A percentile compares a stretch with the other conserved stretches of the same genome.
These are phyloP conservation scores for Saccharomyces pastorianus DNA, from an alignment of 1,139 yeast species.

Conservation along the genomic window DNA sequence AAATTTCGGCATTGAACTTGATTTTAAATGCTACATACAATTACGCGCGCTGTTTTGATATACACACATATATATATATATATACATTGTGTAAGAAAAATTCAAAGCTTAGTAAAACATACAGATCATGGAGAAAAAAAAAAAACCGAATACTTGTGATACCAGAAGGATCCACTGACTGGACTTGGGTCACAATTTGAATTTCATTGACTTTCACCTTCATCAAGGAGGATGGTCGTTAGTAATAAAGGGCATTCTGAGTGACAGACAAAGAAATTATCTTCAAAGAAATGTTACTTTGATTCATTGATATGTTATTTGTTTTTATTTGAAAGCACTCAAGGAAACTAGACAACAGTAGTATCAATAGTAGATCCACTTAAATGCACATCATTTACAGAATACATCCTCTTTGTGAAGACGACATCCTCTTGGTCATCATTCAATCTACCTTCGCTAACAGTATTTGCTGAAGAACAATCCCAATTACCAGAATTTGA, in stretches of 20 bases:
- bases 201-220: no score
- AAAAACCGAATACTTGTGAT: no score
- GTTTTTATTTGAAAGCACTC: background rate
- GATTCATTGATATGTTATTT: background rate
- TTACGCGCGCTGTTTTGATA: no score
- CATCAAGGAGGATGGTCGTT: no score
- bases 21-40: no score
- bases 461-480: slow-evolving; percentile 1
- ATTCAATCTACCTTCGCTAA: slow-evolving; percentile 1
- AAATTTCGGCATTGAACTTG: no score
- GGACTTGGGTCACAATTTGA: no score
- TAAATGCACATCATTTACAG: background rate
- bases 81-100: no score
- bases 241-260: background rate
- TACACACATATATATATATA: no score
- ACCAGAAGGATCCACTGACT: no score
- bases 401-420: background rate
- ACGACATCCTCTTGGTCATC: background rate
- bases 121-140: no score
- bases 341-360: background rate
- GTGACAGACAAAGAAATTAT: background rate
- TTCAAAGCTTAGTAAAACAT: no score
- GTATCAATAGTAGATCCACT: background rate
- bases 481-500: slow-evolving; percentile 1
- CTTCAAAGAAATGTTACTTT: background rate